Percentiles rank a stretch among this genome's conserved stretches.
Conservation (phyloP, 2,329 filamentous ascomycete genomes). For the Salinomyces thailandicus region DNA sequence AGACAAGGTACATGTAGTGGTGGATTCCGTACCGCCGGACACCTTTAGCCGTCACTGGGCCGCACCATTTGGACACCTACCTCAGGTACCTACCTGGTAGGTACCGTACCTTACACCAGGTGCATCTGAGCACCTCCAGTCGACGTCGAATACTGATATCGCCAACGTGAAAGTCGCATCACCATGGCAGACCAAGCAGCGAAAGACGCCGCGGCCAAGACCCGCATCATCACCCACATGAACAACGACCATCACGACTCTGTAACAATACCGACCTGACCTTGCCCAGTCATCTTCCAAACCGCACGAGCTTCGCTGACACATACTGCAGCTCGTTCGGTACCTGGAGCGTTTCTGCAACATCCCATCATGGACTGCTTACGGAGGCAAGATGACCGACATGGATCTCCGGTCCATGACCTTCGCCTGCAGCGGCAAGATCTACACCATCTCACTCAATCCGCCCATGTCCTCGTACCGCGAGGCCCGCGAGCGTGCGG, state of each 20-base stretch:
- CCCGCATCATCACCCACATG: conserved; percentile 71
- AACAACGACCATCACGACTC: conserved; percentile 70
- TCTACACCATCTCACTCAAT: conserved; percentile 49
- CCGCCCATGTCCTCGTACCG: conserved; percentile 59
- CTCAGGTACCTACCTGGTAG: too few relatives aligned
- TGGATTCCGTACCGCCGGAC: too few relatives aligned
- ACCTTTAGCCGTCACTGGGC: too few relatives aligned
- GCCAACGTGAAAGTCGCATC: too few relatives aligned
- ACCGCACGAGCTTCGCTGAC: too few relatives aligned
- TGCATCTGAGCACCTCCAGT: too few relatives aligned
- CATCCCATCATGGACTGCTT: conserved; percentile 46
- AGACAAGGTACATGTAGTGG: too few relatives aligned
- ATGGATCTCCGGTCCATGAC: conserved; percentile 54
- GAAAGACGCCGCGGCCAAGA: conserved; percentile 41
- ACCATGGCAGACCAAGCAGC: conserved; percentile 15
- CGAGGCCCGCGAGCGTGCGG: conserved; percentile 59
- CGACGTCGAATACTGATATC: too few relatives aligned
- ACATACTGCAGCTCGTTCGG: conserved; percentile 53
- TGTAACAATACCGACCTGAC: too few relatives aligned
- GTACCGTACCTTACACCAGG: too few relatives aligned
- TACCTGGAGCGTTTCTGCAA: conserved; percentile 66
- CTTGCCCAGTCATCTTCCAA: too few relatives aligned
- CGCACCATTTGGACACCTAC: too few relatives aligned
- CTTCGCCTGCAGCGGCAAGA: conserved; percentile 43
- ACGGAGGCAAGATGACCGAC: conserved; percentile 53